Conservation (phyloP, 768 basidiomycete species). For the Pisolithus microcarpus region DNA sequence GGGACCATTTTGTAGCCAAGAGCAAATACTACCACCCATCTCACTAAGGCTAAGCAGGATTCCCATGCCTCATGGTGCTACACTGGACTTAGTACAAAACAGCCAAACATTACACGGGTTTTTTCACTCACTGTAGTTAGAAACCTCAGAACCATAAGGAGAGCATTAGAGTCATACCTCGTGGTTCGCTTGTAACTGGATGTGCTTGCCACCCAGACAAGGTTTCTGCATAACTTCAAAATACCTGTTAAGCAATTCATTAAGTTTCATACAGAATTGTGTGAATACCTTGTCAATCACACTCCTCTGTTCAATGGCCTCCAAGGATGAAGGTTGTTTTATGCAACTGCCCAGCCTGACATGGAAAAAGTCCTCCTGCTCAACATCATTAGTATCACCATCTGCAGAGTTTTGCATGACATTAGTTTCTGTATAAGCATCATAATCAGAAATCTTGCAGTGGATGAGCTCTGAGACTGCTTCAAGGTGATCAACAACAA, state of each 20-base stretch:
- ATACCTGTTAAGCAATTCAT: not conserved
- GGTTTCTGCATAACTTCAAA: not conserved
- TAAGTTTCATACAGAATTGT: not conserved
- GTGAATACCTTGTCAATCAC: not conserved
- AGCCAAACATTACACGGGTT: too few species aligned
- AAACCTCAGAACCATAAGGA: not conserved
- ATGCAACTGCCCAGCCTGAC: not conserved
- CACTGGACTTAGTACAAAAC: too few species aligned
- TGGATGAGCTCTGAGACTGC: not conserved
- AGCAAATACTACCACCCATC: too few species aligned
- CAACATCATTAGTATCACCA: not conserved
- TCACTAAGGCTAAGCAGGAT: too few species aligned
- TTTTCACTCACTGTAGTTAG: too few species aligned
- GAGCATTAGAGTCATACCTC: not conserved
- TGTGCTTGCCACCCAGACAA: not conserved
- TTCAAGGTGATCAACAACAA: constrained; percentile 1
- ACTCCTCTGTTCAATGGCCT: not conserved
- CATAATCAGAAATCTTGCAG: not conserved
- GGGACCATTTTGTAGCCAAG: too few species aligned
- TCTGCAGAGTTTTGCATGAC: not conserved
- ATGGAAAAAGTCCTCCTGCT: not conserved
- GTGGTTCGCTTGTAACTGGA: not conserved
- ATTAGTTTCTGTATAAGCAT: not conserved
- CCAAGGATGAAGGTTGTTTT: not conserved
- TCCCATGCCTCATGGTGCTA: too few species aligned